These are phyloP conservation scores for Alternaria tenuissima DNA, from an alignment of 2,329 filamentous ascomycete genomes.

Conservation along the genomic window DNA sequence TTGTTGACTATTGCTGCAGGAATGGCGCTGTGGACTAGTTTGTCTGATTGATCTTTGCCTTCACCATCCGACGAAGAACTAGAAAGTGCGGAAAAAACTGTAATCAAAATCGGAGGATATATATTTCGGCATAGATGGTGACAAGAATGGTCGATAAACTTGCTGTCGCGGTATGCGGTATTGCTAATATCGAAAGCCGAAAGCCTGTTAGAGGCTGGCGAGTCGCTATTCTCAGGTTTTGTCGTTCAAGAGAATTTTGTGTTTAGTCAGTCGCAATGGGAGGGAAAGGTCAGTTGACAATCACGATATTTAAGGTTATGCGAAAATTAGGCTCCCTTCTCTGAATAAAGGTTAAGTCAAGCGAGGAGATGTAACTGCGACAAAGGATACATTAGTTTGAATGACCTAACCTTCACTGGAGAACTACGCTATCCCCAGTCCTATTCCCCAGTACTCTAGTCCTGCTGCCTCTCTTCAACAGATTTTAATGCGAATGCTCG, in stretches of 20 bases:
- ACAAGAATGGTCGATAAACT: neutral
- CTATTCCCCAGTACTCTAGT: neutral
- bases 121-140: neutral
- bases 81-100: neutral
- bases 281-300: neutral
- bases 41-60: neutral
- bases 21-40: neutral
- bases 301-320: neutral
- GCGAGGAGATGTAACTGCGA: neutral
- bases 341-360: neutral
- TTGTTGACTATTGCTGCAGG: neutral
- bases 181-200: neutral
- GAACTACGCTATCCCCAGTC: neutral
- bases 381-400: neutral
- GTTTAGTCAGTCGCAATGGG: neutral
- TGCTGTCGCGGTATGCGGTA: neutral
- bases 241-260: neutral
- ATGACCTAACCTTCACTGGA: neutral
- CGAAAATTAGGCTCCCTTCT: neutral
- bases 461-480: neutral
- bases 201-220: neutral
- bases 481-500: neutral
- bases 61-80: neutral
- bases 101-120: neutral
- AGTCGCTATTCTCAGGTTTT: neutral